These are phyloP conservation scores for Achaetomiella virescens DNA, from an alignment of 495 filamentous ascomycete genomes.

Conservation along the genomic window DNA sequence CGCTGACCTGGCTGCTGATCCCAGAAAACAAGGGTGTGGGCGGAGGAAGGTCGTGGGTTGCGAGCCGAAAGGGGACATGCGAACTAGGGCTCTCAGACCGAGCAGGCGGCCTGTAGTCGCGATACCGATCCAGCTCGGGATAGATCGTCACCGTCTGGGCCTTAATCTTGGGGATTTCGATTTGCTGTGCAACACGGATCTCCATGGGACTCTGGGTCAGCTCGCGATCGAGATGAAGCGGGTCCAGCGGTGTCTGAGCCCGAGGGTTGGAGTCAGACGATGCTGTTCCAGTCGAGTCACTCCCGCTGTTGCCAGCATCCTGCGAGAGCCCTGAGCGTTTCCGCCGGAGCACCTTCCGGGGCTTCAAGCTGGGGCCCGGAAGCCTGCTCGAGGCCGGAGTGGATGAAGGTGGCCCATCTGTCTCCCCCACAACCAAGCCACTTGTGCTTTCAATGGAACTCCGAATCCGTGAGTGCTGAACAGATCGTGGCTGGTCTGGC, in stretches of 20 bases:
- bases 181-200: slow-evolving; percentile 28
- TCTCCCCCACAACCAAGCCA: slow-evolving; percentile 8
- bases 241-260: slow-evolving; percentile 28
- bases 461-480: slow-evolving; percentile 29
- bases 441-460: slow-evolving; percentile 19
- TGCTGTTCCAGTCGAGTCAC: slow-evolving; percentile 33
- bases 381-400: slow-evolving; percentile 17
- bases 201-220: slow-evolving; percentile 38
- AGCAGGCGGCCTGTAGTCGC: slow-evolving; percentile 28
- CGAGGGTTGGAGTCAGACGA: slow-evolving; percentile 36
- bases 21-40: slow-evolving; percentile 58
- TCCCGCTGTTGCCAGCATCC: slow-evolving; percentile 26
- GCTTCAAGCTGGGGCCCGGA: slow-evolving; percentile 20
- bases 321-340: slow-evolving; percentile 43
- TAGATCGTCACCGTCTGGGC: slow-evolving; percentile 38
- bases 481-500: slow-evolving; percentile 22
- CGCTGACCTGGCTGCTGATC: slow-evolving; percentile 47
- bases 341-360: slow-evolving; percentile 39
- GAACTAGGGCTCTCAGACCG: slow-evolving; percentile 24
- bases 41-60: slow-evolving; percentile 57
- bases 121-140: slow-evolving; percentile 51
- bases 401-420: slow-evolving; percentile 5
- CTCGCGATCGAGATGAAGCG: slow-evolving; percentile 31
- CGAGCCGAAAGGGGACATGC: slow-evolving; percentile 40
- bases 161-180: slow-evolving; percentile 28